These are phyloP conservation scores for Phytophthora brassicae DNA, from an alignment of 352 stramenopile species.

Conservation along the genomic window DNA sequence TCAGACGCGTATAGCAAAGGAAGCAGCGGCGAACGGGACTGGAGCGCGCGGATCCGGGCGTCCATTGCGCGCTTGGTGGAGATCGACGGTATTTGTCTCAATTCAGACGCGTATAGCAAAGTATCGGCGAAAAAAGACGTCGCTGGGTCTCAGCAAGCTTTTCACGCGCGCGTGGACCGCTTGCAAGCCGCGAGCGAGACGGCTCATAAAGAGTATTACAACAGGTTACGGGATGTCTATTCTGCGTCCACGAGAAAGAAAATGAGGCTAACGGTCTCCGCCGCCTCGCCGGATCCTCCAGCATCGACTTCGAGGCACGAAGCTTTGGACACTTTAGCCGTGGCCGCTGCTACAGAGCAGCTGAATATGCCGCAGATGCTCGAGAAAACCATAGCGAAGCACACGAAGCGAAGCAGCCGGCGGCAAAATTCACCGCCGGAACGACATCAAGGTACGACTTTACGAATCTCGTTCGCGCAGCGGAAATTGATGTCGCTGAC, in stretches of 20 bases:
- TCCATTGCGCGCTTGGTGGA: slow-evolving; percentile 36
- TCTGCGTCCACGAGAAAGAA: slow-evolving; percentile 38
- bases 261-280: slow-evolving; percentile 29
- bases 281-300: not conserved
- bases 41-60: slow-evolving; percentile 23
- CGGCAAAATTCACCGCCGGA: slow-evolving; percentile 4
- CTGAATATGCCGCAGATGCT: not conserved
- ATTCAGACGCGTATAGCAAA: slow-evolving; percentile 32
- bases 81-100: slow-evolving; percentile 27
- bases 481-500: slow-evolving; percentile 2
- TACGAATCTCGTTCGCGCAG: not conserved
- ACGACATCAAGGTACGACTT: not conserved
- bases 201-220: slow-evolving; percentile 62
- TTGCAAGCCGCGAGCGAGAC: slow-evolving; percentile 18
- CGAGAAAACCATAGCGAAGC: slow-evolving; percentile 6
- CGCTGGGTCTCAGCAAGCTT: slow-evolving; percentile 36
- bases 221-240: slow-evolving; percentile 55
- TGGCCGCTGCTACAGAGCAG: slow-evolving; percentile 19
- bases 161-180: slow-evolving; percentile 24
- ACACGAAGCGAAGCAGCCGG: slow-evolving; percentile 18
- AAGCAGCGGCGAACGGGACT: slow-evolving; percentile 15
- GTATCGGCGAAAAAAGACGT: slow-evolving; percentile 23
- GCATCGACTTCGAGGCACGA: slow-evolving; percentile 9
- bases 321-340: slow-evolving; percentile 26
- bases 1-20: slow-evolving; percentile 29